These are phyloP conservation scores for Cutaneotrichosporon arboriforme DNA, from an alignment of 1,284 basidiomycete genomes.

Conservation along the genomic window DNA sequence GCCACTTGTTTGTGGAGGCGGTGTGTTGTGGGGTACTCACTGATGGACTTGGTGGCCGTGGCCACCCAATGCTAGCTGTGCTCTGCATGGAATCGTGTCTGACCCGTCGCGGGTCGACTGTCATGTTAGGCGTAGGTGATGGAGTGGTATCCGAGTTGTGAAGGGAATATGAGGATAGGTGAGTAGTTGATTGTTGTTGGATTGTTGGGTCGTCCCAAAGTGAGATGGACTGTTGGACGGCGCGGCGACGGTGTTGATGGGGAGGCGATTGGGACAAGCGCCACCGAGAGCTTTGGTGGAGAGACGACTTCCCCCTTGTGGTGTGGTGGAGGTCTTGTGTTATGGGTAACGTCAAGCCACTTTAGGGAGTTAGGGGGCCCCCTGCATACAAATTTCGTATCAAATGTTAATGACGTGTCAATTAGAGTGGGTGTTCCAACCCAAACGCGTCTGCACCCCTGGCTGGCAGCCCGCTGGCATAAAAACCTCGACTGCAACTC, in stretches of 20 bases:
- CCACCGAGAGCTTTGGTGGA: no score
- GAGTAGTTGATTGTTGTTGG: not conserved
- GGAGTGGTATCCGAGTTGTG: not conserved
- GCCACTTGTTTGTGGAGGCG: no score
- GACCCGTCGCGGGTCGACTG: not conserved
- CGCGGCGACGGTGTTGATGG: no score
- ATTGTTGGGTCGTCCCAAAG: not conserved
- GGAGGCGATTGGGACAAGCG: no score
- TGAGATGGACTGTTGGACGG: no score
- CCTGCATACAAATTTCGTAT: no score
- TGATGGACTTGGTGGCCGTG: slow-evolving; percentile 16
- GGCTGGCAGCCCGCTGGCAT: not conserved
- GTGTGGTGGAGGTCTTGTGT: no score
- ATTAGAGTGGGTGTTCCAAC: not conserved
- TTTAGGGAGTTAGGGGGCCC: no score
- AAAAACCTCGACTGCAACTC: not conserved
- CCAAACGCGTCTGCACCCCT: not conserved
- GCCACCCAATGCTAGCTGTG: slow-evolving; percentile 10
- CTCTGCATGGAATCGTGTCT: slow-evolving; percentile 19
- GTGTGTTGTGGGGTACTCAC: slow-evolving; percentile 1
- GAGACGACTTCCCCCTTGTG: no score
- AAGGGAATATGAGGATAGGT: not conserved
- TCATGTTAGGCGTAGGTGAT: not conserved
- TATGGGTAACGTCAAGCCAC: no score
- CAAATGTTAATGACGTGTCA: not conserved